phyloP scores from a whole-genome alignment of 108 stramenopile genomes.

The Parietichytrium sp. region DNA sequence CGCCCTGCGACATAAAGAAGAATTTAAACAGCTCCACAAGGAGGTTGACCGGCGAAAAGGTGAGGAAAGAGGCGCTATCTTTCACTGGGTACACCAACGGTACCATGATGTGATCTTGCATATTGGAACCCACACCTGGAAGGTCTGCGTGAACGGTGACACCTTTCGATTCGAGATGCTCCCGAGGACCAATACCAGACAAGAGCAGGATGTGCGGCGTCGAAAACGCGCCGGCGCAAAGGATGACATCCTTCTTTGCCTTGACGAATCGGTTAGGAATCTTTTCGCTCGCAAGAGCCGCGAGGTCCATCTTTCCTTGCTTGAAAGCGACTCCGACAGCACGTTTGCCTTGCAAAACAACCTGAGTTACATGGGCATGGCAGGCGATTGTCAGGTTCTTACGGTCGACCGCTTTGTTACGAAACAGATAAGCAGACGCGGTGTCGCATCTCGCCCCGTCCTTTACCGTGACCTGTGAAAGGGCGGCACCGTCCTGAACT shows the following conservation, averaged over 20 bases:
- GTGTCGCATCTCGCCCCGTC: constrained; percentile 22
- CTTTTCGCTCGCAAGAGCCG: neutral
- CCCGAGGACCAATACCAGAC: constrained; percentile 62
- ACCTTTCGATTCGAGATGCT: constrained; percentile 44
- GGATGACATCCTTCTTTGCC: constrained; percentile 61
- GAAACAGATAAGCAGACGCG: neutral
- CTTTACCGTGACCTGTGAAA: neutral
- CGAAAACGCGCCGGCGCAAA: constrained; percentile 65
- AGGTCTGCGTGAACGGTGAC: constrained; percentile 47
- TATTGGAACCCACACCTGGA: constrained; percentile 62
- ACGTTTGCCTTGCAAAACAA: neutral
- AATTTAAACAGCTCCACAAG: neutral
- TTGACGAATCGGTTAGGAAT: neutral
- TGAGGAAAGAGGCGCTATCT: neutral
- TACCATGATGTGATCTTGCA: constrained; percentile 62
- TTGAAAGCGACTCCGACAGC: constrained; percentile 12
- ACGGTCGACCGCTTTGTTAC: neutral
- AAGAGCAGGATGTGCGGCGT: constrained; percentile 69
- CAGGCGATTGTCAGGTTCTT: neutral
- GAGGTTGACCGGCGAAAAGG: neutral
- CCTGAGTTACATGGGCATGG: constrained; percentile 11
- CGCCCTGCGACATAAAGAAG: neutral
- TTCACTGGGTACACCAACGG: constrained; percentile 1
- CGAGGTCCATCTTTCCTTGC: neutral
- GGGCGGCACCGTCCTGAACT: constrained; percentile 42